phyloP scores from a whole-genome alignment of 495 filamentous ascomycete species.

The Xanthoparmelia taractica region DNA sequence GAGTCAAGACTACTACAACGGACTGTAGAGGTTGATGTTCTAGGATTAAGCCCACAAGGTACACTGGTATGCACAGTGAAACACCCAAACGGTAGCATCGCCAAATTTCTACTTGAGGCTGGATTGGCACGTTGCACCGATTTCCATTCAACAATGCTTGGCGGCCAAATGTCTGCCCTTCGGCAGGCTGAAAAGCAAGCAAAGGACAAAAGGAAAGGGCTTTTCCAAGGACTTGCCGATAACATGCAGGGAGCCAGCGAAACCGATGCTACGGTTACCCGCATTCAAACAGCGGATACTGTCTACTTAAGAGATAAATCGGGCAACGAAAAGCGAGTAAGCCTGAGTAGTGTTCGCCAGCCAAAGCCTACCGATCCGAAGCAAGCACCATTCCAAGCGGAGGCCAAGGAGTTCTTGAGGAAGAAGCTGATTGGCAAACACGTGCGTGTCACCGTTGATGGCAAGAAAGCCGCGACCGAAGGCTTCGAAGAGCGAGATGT shows the following conservation, averaged over 20 bases:
- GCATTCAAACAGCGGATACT: conserved; percentile 83
- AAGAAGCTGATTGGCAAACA: conserved; percentile 95
- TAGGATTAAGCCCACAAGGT: conserved; percentile 79
- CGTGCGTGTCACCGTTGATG: conserved; percentile 77
- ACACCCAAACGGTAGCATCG: conserved; percentile 87
- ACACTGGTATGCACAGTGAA: conserved; percentile 73
- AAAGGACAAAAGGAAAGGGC: conserved; percentile 59
- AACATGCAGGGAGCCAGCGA: conserved; percentile 51
- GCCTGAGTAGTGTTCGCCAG: conserved; percentile 83
- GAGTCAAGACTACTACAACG: conserved; percentile 80
- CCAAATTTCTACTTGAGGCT: conserved; percentile 74
- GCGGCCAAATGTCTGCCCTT: conserved; percentile 72
- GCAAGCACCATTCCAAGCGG: conserved; percentile 78
- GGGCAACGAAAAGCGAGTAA: conserved; percentile 80
- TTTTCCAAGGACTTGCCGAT: conserved; percentile 71
- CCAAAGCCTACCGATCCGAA: conserved; percentile 76
- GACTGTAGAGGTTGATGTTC: conserved; percentile 66
- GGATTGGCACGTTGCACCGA: conserved; percentile 89
- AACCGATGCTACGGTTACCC: conserved; percentile 70
- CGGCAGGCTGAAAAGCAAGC: conserved; percentile 83
- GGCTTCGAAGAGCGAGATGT: conserved; percentile 93
- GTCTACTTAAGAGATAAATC: conserved; percentile 75
- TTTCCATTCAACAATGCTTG: conserved; percentile 84
- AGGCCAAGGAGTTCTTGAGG: conserved; percentile 91
- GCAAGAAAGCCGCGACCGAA: conserved; percentile 81